Evolutionary conservation across 768 basidiomycete species (phyloP).

Genomic region (Sarcomyxa edulis): DNA sequence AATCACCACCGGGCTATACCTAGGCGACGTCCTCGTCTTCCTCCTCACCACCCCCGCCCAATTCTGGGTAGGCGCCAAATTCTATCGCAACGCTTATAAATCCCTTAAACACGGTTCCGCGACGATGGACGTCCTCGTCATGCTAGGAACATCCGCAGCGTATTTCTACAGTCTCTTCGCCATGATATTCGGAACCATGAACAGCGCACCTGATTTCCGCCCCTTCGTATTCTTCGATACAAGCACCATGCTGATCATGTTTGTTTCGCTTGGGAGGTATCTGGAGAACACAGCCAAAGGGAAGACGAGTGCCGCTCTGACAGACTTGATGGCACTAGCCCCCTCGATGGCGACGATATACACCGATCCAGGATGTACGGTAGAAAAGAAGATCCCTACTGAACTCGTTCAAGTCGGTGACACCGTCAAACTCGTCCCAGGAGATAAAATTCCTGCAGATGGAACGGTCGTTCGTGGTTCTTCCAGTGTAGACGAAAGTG

Average conservation of each 20-base stretch:
- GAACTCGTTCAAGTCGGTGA: slow-evolving; percentile 96
- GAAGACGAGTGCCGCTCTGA: slow-evolving; percentile 92
- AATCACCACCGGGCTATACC: slow-evolving; percentile 63
- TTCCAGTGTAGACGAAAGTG: slow-evolving; percentile 91
- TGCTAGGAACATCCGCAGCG: slow-evolving; percentile 91
- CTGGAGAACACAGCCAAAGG: slow-evolving; percentile 97
- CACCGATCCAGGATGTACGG: slow-evolving; percentile 75
- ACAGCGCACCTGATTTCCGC: slow-evolving; percentile 58
- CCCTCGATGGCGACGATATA: slow-evolving; percentile 97
- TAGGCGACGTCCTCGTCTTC: slow-evolving; percentile 76
- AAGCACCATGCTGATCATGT: slow-evolving; percentile 97
- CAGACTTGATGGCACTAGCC: slow-evolving; percentile 91
- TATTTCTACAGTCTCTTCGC: slow-evolving; percentile 83
- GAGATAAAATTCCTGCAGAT: slow-evolving; percentile 95
- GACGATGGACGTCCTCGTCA: slow-evolving; percentile 98
- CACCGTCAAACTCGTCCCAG: slow-evolving; percentile 88
- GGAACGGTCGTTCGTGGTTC: slow-evolving; percentile 84
- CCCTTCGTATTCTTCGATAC: slow-evolving; percentile 97
- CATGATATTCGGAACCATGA: slow-evolving; percentile 63
- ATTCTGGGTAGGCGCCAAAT: slow-evolving; percentile 84
- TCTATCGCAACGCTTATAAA: slow-evolving; percentile 89
- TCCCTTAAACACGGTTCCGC: slow-evolving; percentile 83
- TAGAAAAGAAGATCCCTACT: slow-evolving; percentile 88
- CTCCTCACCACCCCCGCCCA: slow-evolving; percentile 86
- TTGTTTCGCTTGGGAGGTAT: slow-evolving; percentile 92